Base-by-base conservation (phyloP, 2,329 filamentous ascomycete species). In the Cladophialophora chaetospira region DNA sequence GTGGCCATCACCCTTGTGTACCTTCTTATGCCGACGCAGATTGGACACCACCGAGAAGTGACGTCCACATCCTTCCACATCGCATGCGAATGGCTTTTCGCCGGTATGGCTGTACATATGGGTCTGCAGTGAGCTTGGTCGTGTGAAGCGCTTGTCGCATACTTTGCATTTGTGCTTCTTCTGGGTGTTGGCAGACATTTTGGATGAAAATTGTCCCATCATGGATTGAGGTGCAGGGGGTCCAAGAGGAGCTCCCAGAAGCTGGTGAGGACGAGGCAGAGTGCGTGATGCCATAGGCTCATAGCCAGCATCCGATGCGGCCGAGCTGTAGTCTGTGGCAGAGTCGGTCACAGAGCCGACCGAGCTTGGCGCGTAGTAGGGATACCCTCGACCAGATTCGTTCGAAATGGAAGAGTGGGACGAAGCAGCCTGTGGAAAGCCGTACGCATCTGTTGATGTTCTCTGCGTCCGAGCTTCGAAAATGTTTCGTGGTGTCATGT, bases 141-240 rank as follows among this genome's bases (percentile, higher is more conserved):
- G 84, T 2, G 93, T 97, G 73, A 97, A 97, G 40, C 93, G 86
- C 82, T 97, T 97, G 75, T 97, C 93, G 79, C 93, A 97, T 58
- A 97, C 89, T 77, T 96, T 97, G 83, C 93, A 97, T 80, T 97
- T 97, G 79, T 97, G 94, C 81, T 97, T 97, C 85, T 97, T 97
- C 72, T 97, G 91, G 8, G 93, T 94, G 76, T 91, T 96, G 15
- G 90, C 92, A 0, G 91, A 92, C 50, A 97, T 87, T 76, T 97
- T 97, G 62, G 93, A 97, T 75, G 90, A 97, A 77, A 97, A 97
- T 68, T 96, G 92, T 50, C 91, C 86, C 94, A 99, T 99, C 91
- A 99, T 97, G 0, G 92, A 95, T 70, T 95, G 89, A 1, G 91
- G 92, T 15, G 91, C 91, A 1, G 91, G 91, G 1, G 91, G 90